phyloP scores from a whole-genome alignment of 805 yeast genomes.

The Schizosaccharomyces cryophilus region DNA sequence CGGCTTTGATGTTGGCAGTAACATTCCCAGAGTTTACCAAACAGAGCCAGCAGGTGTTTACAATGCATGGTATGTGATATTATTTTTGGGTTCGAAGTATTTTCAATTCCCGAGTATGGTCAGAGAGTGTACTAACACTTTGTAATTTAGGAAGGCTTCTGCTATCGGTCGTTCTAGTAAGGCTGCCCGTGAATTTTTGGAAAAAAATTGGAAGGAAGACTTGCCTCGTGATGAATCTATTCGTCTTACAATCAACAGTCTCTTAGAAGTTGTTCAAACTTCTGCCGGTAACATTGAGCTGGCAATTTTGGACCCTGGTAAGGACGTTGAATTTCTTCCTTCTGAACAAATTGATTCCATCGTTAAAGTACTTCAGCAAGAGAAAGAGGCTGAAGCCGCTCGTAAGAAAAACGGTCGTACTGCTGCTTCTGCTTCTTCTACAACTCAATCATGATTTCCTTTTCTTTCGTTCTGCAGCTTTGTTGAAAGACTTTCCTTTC shows the following conservation, averaged over 20 bases:
- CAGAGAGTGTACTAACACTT: neutral
- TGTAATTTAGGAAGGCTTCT: slow-evolving; percentile 37
- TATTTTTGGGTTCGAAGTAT: no score
- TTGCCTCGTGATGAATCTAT: slow-evolving; percentile 48
- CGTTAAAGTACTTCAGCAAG: slow-evolving; percentile 67
- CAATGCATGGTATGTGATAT: slow-evolving; percentile 45
- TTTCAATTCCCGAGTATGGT: no score
- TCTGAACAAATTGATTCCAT: slow-evolving; percentile 46
- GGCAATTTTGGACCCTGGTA: slow-evolving; percentile 35
- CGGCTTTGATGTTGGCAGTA: slow-evolving; percentile 77
- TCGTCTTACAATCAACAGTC: slow-evolving; percentile 57
- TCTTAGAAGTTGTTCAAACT: slow-evolving; percentile 90
- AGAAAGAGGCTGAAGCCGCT: slow-evolving; percentile 62
- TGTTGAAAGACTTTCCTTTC: no score
- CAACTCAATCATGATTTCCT: neutral
- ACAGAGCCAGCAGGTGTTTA: slow-evolving; percentile 96
- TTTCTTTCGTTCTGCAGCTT: neutral
- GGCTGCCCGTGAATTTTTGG: slow-evolving; percentile 85
- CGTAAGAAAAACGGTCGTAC: slow-evolving; percentile 26
- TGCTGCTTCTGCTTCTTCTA: slow-evolving; percentile 2
- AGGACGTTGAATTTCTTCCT: slow-evolving; percentile 9
- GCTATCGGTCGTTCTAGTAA: slow-evolving; percentile 88
- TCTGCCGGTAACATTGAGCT: slow-evolving; percentile 93
- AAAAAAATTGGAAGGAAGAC: slow-evolving; percentile 48
- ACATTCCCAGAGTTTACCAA: slow-evolving; percentile 59